Evolutionary conservation across 1,139 yeast species (phyloP).

Genomic region (Debaryomyces coudertii): DNA sequence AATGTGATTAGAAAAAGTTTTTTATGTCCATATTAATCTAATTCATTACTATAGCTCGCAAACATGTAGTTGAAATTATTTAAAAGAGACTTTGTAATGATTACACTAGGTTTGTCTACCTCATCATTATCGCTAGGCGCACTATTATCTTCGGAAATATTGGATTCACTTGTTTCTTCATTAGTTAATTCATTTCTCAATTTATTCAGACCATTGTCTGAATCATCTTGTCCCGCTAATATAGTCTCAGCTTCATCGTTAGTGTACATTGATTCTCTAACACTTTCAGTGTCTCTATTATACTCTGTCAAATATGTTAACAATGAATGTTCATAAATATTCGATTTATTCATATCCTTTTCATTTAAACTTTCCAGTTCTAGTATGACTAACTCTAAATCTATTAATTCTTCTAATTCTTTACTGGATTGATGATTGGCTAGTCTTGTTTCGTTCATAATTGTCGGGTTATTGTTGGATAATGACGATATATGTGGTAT

Average conservation of each 20-base stretch:
- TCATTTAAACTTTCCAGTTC: constrained; percentile 21
- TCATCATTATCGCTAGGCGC: background rate
- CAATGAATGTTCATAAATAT: constrained; percentile 26
- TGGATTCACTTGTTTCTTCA: background rate
- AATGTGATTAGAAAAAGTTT: background rate
- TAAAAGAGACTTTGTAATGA: constrained; percentile 4
- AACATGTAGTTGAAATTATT: constrained; percentile 14
- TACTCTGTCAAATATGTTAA: constrained; percentile 19
- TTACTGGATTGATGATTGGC: constrained; percentile 3
- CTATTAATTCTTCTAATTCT: constrained; percentile 14
- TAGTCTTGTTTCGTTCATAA: background rate
- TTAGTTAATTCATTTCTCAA: background rate
- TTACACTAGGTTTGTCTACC: background rate
- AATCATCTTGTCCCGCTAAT: constrained; percentile 10
- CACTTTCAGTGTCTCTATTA: constrained; percentile 9
- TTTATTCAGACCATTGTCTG: background rate
- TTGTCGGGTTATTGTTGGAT: background rate
- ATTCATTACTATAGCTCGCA: constrained; percentile 13
- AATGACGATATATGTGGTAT: constrained; percentile 14
- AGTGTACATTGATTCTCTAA: constrained; percentile 11
- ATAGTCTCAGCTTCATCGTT: constrained; percentile 11
- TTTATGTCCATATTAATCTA: background rate
- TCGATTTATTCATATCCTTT: constrained; percentile 22
- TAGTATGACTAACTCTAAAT: constrained; percentile 13
- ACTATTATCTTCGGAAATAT: background rate